Conservation (phyloP, 202 grass and related monocot species). For the Musa balbisiana region DNA sequence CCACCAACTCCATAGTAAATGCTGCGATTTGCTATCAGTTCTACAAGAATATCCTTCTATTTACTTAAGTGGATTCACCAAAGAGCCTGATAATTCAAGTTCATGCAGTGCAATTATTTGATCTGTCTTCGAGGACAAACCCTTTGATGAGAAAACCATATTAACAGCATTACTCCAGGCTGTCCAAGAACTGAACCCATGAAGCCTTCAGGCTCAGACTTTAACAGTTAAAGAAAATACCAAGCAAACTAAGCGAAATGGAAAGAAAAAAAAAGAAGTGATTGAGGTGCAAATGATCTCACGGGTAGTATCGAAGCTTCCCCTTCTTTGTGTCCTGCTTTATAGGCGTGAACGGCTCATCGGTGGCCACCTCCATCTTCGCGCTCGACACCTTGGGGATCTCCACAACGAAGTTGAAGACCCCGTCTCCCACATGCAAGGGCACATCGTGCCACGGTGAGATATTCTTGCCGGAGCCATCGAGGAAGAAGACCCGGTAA, state of each 20-base stretch:
- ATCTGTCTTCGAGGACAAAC: background rate
- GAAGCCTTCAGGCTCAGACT: background rate
- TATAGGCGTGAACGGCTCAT: conserved; percentile 86
- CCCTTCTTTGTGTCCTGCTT: conserved; percentile 99
- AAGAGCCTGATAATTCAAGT: background rate
- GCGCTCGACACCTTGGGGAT: conserved; percentile 95
- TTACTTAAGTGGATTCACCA: background rate
- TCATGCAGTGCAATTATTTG: background rate
- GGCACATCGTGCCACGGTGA: conserved; percentile 98
- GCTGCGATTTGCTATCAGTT: background rate
- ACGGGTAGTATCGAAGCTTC: conserved; percentile 98
- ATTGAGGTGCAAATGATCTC: conserved; percentile 29
- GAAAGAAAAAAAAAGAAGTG: background rate
- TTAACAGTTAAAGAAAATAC: conserved; percentile 7
- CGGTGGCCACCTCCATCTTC: conserved; percentile 98
- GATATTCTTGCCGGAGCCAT: conserved; percentile 50
- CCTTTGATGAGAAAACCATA: background rate
- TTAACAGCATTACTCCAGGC: background rate
- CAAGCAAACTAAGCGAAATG: background rate
- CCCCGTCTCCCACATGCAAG: conserved; percentile 65
- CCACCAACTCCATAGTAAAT: background rate
- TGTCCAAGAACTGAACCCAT: background rate
- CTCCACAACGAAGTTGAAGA: conserved; percentile 89
- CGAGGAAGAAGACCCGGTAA: conserved; percentile 88
- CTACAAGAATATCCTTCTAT: background rate